Conservation (phyloP, 495 filamentous ascomycete species). For the Podospora appendiculata region DNA sequence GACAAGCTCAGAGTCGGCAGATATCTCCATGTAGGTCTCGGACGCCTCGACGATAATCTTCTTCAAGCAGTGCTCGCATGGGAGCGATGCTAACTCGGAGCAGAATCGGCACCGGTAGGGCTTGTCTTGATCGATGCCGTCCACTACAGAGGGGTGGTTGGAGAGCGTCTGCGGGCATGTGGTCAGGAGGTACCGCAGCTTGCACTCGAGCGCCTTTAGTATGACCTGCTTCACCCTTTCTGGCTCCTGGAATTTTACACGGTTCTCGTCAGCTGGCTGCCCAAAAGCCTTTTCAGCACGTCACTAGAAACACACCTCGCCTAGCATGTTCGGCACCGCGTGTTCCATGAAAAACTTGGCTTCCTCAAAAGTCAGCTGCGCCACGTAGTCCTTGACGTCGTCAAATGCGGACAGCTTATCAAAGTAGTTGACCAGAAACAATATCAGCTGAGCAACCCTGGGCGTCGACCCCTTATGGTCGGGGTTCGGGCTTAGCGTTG, state of each 20-base stretch:
- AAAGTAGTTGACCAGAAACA: slow-evolving; percentile 26
- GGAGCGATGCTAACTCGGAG: slow-evolving; percentile 5
- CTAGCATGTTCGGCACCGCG: slow-evolving; percentile 18
- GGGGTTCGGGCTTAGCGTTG: not conserved
- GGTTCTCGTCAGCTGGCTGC: not conserved
- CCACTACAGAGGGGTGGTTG: slow-evolving; percentile 10
- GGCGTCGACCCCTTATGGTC: slow-evolving; percentile 12
- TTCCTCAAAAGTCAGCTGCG: slow-evolving; percentile 21
- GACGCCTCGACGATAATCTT: slow-evolving; percentile 21
- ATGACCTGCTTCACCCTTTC: slow-evolving; percentile 11
- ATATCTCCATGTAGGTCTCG: slow-evolving; percentile 19
- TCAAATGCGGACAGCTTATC: slow-evolving; percentile 24
- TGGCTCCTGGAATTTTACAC: slow-evolving; percentile 4
- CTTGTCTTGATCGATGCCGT: slow-evolving; percentile 13
- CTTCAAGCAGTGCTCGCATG: slow-evolving; percentile 27
- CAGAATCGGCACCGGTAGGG: slow-evolving; percentile 25
- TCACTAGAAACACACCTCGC: slow-evolving; percentile 10
- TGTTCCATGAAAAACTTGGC: slow-evolving; percentile 18
- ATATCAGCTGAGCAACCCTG: slow-evolving; percentile 20
- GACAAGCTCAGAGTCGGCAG: slow-evolving; percentile 16
- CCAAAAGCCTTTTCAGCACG: not conserved
- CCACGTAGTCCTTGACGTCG: slow-evolving; percentile 26
- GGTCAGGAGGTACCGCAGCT: slow-evolving; percentile 23
- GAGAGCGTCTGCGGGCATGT: slow-evolving; percentile 26
- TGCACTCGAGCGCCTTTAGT: slow-evolving; percentile 17